A percentile compares a stretch with the other conserved stretches of the same genome.
phyloP scores from a whole-genome alignment of 176 grass and related monocot species.

The Aechmea fasciata region DNA sequence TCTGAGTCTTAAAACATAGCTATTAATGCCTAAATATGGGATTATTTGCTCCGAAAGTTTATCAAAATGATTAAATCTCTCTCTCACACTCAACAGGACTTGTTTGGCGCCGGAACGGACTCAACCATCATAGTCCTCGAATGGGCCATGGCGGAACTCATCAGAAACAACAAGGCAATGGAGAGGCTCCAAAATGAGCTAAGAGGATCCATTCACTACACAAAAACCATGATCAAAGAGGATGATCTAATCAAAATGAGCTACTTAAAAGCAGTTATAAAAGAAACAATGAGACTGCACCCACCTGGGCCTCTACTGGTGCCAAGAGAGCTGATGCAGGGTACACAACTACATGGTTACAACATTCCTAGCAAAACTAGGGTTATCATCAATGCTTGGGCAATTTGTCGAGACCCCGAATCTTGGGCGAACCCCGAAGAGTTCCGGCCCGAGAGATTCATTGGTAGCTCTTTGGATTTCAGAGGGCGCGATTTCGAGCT shows the following conservation, averaged over 20 bases:
- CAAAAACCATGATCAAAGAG: slow-evolving; percentile 10
- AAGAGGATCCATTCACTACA: not conserved
- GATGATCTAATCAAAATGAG: slow-evolving; percentile 4
- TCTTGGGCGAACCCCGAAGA: slow-evolving; percentile 35
- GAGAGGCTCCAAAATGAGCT: slow-evolving; percentile 26
- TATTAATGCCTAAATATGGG: too few species aligned
- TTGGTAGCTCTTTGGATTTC: slow-evolving; percentile 9
- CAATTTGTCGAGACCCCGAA: slow-evolving; percentile 24
- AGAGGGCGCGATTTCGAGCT: slow-evolving; percentile 32
- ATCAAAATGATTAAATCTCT: not conserved
- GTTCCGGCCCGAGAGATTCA: slow-evolving; percentile 39
- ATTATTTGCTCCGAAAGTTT: not conserved
- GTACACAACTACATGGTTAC: slow-evolving; percentile 12
- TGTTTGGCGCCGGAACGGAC: slow-evolving; percentile 7
- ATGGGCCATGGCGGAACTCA: slow-evolving; percentile 18
- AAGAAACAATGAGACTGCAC: slow-evolving; percentile 43
- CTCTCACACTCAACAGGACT: not conserved
- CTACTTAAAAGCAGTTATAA: slow-evolving; percentile 30
- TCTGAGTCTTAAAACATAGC: too few species aligned
- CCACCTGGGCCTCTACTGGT: slow-evolving; percentile 31
- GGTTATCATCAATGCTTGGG: slow-evolving; percentile 45
- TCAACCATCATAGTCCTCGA: slow-evolving; percentile 10
- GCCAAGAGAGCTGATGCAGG: slow-evolving; percentile 30
- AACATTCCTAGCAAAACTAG: slow-evolving; percentile 10
- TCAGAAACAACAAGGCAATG: slow-evolving; percentile 12